Evolutionary conservation across 331 rosid genomes (phyloP), one percentile per base, ranked within the genome.

Genomic region (Acacia concinna): DNA sequence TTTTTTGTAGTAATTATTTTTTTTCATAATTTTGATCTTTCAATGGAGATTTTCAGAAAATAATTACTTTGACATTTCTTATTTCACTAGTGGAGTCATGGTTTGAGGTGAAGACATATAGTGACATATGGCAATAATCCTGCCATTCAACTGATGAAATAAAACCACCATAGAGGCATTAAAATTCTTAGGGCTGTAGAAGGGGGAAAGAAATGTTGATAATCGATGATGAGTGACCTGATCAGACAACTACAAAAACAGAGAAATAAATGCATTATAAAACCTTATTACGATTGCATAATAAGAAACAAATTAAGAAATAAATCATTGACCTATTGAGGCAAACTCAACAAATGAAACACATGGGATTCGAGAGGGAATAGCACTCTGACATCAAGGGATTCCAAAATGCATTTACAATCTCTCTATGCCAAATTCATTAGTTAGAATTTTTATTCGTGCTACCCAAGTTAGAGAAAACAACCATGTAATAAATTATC

Each of bases 401-500:
- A 21, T 57, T 25, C 17, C 64, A 23, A 25, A 23, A 57, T 57
- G 32, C 64, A 25, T 28, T 59, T 84, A 49, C 31, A 14, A 47
- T 20, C 41, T 59, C 34, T 25, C 1, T 79, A 13, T 54, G 62
- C 77, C 21, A 30, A 32, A 62, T 74, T 59, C 46, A 62, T 2
- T 32, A 68, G 72, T 56, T 60, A 34, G 76, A 81, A 73, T 49
- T 69, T 74, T 59, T 51, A 75, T 59, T 20, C 59, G 2, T 43
- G 20, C 44, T 78, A 62, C 34, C 35, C 67, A 43, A 56, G 49
- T 51, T 31, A 41, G 72, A 68, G 74, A 8, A 68, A 57, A 23
- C 14, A 57, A 27, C 12, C 44, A 68, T 4, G 35, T 20, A 51
- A 51, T 51, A 70, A 23, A 35, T 76, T 70, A 44, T 49, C 21